Evolutionary conservation across 192 early-diverging fungal genomes (phyloP).

Genomic region (Allomyces macrogynus): DNA sequence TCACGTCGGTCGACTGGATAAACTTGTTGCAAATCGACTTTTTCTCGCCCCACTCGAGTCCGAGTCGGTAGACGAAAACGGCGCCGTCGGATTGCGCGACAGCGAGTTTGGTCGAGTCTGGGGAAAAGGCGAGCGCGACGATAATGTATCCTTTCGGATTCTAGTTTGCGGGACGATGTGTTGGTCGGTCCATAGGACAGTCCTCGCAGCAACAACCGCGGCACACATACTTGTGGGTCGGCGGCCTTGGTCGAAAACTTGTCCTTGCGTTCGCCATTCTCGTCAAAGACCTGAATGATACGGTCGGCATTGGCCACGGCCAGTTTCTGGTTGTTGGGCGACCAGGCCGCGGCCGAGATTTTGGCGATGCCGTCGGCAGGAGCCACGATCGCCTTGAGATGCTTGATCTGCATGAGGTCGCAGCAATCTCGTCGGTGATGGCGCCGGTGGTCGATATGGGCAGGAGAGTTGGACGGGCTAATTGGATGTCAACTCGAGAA

Average conservation of each 20-base stretch:
- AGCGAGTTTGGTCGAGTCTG: conserved; percentile 37
- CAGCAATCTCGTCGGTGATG: too few relatives aligned
- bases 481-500: too few relatives aligned
- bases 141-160: conserved; percentile 11
- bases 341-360: conserved; percentile 31
- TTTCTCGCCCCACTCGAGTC: conserved; percentile 46
- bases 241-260: conserved; percentile 40
- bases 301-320: conserved; percentile 29
- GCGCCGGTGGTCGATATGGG: too few relatives aligned
- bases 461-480: too few relatives aligned
- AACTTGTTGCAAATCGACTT: conserved; percentile 47
- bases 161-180: too few relatives aligned
- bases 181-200: too few relatives aligned
- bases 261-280: conserved; percentile 42
- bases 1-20: conserved; percentile 37
- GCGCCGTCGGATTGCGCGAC: conserved; percentile 38
- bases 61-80: conserved; percentile 44
- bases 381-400: conserved; percentile 27
- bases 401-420: conserved; percentile 17
- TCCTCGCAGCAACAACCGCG: neutral
- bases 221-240: conserved; percentile 24
- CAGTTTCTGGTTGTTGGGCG: conserved; percentile 36
- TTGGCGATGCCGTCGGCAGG: conserved; percentile 16
- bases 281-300: conserved; percentile 37
- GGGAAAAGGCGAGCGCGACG: conserved; percentile 32